These are phyloP conservation scores for Zymoseptoria ardabiliae DNA, from an alignment of 2,329 filamentous ascomycete species.

Conservation along the genomic window DNA sequence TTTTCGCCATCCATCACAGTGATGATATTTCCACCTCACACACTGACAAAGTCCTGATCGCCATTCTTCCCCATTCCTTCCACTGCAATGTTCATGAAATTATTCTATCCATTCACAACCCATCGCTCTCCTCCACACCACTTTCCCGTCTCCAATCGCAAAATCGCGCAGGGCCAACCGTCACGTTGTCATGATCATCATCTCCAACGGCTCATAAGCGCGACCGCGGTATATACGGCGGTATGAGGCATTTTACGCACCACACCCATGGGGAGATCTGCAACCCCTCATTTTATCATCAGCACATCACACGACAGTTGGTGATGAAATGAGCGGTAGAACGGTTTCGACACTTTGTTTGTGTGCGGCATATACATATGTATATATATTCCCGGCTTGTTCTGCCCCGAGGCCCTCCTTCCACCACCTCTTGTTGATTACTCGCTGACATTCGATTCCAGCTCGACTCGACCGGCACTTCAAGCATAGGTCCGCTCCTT, in stretches of 20 bases:
- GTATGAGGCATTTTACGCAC: not conserved
- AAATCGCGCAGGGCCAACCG: not conserved
- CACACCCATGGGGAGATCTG: not conserved
- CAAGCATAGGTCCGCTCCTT: not conserved
- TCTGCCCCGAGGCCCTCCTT: too few relatives aligned
- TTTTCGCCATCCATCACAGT: not conserved
- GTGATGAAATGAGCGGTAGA: not conserved
- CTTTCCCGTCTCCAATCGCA: not conserved
- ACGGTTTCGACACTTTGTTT: not conserved
- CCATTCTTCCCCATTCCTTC: not conserved
- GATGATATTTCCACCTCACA: not conserved
- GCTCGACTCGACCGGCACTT: not conserved
- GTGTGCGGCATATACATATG: not conserved
- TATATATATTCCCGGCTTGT: not conserved
- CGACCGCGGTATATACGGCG: not conserved
- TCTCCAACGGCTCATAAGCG: not conserved
- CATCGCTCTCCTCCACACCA: not conserved
- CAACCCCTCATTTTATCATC: not conserved
- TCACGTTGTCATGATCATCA: not conserved
- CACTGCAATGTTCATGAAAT: not conserved
- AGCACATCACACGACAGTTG: not conserved
- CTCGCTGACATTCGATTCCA: not conserved
- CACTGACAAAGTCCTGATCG: not conserved
- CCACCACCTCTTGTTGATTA: not conserved
- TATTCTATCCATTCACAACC: not conserved